Base-by-base conservation (phyloP, 2,329 filamentous ascomycete genomes). In the Colletotrichum agaves region DNA sequence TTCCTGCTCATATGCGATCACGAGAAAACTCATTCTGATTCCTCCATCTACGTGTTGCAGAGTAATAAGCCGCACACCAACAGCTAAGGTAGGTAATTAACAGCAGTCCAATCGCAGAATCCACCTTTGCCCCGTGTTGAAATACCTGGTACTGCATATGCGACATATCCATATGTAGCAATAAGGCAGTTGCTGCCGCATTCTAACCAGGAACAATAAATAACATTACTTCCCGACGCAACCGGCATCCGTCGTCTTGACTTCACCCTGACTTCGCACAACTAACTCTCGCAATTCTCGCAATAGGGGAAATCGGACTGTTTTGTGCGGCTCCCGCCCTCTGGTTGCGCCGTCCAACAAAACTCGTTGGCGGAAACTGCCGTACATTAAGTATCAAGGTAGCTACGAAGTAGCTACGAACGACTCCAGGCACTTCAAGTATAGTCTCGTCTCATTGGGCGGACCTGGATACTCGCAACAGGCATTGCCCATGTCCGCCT, bases 401-500 rank as follows among this genome's bases (percentile, higher is more conserved):
- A 27, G 23, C 23, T 27, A 5, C 23, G n/a, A n/a, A 4, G 5
- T 7, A 43, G n/a, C 11, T 21, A 56, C 13, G 31, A 52, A 35
- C 23, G 49, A n/a, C 27, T 10, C 31, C 49, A 19, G 17, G 31
- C 47, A 15, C 31, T 49, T 17, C 47, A n/a, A n/a, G 19, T 52
- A 23, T 27, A 7, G 13, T 53, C 15, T 56, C 15, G n/a, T 43
- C 52, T 64, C 12, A 53, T 53, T 49, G 63, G 57, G 55, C 21
- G 33, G 43, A 7, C 17, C 44, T 43, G 12, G 19, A 43, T 27
- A 61, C 27, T 12, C 37, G 15, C 35, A 21, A 39, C 62, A 52
- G 59, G 63, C 52, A 47, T 19, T 52, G n/a, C 27, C 59, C 59
- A 37, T 67, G 59, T 52, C 35, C 27, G 12, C 17, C 49, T 31